Percentiles rank a stretch among this genome's conserved stretches.
Evolutionary conservation across 257 asterid species (phyloP).

Genomic region (Nicotiana benthamiana): DNA sequence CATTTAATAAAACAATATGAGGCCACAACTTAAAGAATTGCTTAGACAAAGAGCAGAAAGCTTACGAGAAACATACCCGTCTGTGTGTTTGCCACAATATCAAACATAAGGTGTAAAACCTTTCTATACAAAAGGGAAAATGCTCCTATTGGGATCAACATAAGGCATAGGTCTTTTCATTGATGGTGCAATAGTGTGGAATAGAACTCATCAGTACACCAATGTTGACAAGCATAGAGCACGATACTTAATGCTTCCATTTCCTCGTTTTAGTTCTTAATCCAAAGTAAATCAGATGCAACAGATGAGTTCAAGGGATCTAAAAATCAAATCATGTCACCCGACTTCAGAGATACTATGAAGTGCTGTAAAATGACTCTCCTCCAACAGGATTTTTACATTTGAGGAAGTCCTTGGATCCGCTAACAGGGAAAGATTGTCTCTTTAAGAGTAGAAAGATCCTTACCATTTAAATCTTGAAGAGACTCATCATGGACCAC

Average conservation of each 20-base stretch:
- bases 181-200: not conserved
- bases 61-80: not conserved
- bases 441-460: conserved; percentile 17
- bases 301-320: not conserved
- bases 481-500: conserved; percentile 27
- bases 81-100: not conserved
- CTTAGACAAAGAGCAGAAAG: not conserved
- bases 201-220: not conserved
- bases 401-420: conserved; percentile 26
- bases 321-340: not conserved
- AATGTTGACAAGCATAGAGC: not conserved
- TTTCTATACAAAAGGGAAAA: too few relatives aligned
- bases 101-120: not conserved
- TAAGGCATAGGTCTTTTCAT: not conserved
- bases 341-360: conserved; percentile 4
- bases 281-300: not conserved
- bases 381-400: conserved; percentile 17
- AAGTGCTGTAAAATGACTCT: conserved; percentile 13
- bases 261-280: not conserved
- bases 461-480: conserved; percentile 25
- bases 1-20: not conserved
- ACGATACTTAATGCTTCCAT: not conserved
- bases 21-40: not conserved
- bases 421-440: conserved; percentile 19
- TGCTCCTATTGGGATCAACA: too few relatives aligned